Evolutionary conservation across 1,139 yeast genomes (phyloP).

Genomic region (Pichia sp.): DNA sequence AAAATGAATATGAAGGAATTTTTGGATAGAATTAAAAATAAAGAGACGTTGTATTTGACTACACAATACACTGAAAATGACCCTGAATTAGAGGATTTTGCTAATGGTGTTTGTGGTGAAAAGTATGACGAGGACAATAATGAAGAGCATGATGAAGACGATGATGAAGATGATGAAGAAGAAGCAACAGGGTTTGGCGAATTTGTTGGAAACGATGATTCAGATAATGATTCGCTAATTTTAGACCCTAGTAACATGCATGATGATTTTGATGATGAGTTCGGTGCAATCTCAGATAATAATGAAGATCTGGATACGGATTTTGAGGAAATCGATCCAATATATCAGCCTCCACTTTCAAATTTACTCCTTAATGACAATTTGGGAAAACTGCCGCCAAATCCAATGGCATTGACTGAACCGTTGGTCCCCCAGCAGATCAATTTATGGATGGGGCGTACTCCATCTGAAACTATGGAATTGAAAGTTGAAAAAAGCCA

Average conservation of each 20-base stretch:
- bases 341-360: conserved; percentile 58
- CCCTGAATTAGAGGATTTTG: conserved; percentile 9
- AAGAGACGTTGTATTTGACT: conserved; percentile 48
- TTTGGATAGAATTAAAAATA: conserved; percentile 31
- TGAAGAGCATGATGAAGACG: conserved; percentile 2
- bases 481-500: not conserved
- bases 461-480: conserved; percentile 5
- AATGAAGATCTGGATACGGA: not conserved
- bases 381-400: conserved; percentile 27
- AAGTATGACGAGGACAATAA: conserved; percentile 4
- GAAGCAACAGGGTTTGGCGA: conserved; percentile 13
- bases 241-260: conserved; percentile 4
- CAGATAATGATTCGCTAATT: not conserved
- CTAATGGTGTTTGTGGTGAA: not conserved
- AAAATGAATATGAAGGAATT: conserved; percentile 42
- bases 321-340: conserved; percentile 6
- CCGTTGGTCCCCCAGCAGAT: conserved; percentile 58
- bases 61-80: conserved; percentile 47
- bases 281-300: conserved; percentile 3
- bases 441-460: conserved; percentile 60
- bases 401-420: conserved; percentile 34
- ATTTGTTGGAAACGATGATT: conserved; percentile 5
- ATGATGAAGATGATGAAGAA: conserved; percentile 7
- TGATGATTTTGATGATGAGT: conserved; percentile 8
- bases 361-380: conserved; percentile 22